These are phyloP conservation scores for Geoglossum cookeanum DNA, from an alignment of 2,329 filamentous ascomycete species.

Conservation along the genomic window DNA sequence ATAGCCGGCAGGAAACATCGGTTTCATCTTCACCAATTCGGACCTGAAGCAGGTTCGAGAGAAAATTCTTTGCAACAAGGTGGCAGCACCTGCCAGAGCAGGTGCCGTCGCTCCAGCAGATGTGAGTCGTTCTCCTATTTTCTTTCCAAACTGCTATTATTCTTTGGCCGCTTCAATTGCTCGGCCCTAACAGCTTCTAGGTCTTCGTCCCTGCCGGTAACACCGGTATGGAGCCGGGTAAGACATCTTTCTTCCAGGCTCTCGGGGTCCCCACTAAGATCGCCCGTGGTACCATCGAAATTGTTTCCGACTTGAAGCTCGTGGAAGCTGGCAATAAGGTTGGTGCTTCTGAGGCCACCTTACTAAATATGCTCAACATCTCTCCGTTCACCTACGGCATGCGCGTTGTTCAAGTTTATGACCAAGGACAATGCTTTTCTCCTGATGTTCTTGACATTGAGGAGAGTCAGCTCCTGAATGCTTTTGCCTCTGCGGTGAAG, in stretches of 20 bases:
- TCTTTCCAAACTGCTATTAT: neutral
- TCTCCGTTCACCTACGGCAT: conserved; percentile 99
- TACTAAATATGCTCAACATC: conserved; percentile 99
- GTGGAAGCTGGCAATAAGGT: conserved; percentile 86
- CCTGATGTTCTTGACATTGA: conserved; percentile 76
- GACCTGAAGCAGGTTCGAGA: conserved; percentile 86
- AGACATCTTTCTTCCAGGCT: conserved; percentile 99
- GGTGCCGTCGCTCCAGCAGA: conserved; percentile 87
- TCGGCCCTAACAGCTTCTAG: neutral
- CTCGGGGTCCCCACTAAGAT: conserved; percentile 99
- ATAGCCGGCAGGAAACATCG: conserved; percentile 55
- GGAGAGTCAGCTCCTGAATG: conserved; percentile 79
- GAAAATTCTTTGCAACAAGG: conserved; percentile 92
- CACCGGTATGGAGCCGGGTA: conserved; percentile 99
- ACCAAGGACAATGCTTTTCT: conserved; percentile 85
- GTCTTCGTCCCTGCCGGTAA: conserved; percentile 90
- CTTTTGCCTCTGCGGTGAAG: conserved; percentile 62
- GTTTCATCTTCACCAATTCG: conserved; percentile 98
- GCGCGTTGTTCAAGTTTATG: conserved; percentile 90
- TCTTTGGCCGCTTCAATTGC: neutral
- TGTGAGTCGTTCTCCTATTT: conserved; percentile 20
- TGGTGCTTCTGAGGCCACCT: conserved; percentile 93
- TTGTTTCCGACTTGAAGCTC: conserved; percentile 93
- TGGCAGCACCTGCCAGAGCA: conserved; percentile 92
- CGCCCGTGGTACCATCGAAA: conserved; percentile 99